Evolutionary conservation across 495 filamentous ascomycete species (phyloP), one percentile per base, ranked within the genome.

Genomic region (Elasticomyces elasticus): DNA sequence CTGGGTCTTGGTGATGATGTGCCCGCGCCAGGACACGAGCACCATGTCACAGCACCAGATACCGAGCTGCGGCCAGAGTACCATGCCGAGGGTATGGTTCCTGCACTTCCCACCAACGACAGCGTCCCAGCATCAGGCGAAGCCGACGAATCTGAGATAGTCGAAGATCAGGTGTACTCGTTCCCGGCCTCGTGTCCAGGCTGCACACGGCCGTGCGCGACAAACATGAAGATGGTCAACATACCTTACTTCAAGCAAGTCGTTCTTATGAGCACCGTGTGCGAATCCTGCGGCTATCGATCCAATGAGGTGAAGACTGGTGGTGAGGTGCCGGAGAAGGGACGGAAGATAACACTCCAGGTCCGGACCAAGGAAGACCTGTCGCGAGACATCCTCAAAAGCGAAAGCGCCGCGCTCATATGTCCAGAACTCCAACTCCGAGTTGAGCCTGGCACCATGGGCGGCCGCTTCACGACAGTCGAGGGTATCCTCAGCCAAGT

Each of bases 241-340:
- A 96, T 99, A 51, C 92, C 92, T 0, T 81, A 94, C 68, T 99
- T 99, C 76, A 94, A 95, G 68, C 82, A 96, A 59, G 92, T 97
- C 19, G 78, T 94, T 42, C 72, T 97, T 58, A 95, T 90, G 81
- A 85, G 81, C 61, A 95, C 89, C 11, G 79, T 81, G 49, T 98
- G 92, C 64, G 80, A 86, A 25, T 73, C 84, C 69, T 98, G 92
- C 66, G 90, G 88, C n/a, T 96, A 96, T 69, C 83, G 86, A 49
- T 88, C 80, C 57, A 94, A 89, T 68, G 92, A 99, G 65, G 85
- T 97, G 49, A 96, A 96, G 74, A 95, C 94, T 1, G 94, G 94
- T 57, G 94, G 92, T 52, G 88, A 81, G 60, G 80, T 99, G 20
- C 92, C 94, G 6, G 84, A 84, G 45, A 85, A 86, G 66, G 92